These are phyloP conservation scores for Arthrobotrys musiformis DNA, from an alignment of 2,329 filamentous ascomycete species.

Conservation along the genomic window DNA sequence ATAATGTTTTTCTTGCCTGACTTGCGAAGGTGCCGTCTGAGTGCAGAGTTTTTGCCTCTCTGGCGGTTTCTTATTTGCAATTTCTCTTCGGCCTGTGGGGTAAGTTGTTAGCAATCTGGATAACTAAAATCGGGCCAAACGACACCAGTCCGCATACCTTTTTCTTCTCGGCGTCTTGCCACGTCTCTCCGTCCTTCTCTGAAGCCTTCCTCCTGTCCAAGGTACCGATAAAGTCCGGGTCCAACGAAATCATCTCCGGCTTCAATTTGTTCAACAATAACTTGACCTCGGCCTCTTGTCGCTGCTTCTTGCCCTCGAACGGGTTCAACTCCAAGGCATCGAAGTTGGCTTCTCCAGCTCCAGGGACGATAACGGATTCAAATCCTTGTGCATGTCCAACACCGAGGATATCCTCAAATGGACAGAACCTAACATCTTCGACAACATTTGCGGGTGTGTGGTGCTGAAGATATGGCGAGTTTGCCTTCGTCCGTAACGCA, in stretches of 20 bases:
- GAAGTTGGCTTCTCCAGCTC: slow-evolving; percentile 96
- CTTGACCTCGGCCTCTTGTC: slow-evolving; percentile 92
- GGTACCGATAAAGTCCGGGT: slow-evolving; percentile 90
- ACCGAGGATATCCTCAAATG: slow-evolving; percentile 91
- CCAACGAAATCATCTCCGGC: slow-evolving; percentile 95
- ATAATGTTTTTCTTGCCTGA: slow-evolving; percentile 92
- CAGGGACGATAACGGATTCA: slow-evolving; percentile 87
- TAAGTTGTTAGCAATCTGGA: slow-evolving; percentile 60
- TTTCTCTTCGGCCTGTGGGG: slow-evolving; percentile 68
- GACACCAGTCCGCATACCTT: slow-evolving; percentile 20
- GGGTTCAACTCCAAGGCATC: slow-evolving; percentile 94
- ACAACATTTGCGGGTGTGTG: slow-evolving; percentile 84
- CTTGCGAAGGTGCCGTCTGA: slow-evolving; percentile 90
- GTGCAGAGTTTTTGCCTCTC: slow-evolving; percentile 86
- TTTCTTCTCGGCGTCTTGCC: slow-evolving; percentile 75
- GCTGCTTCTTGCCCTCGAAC: slow-evolving; percentile 91
- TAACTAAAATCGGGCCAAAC: neutral
- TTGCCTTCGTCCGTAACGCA: slow-evolving; percentile 77
- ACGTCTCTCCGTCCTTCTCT: slow-evolving; percentile 79
- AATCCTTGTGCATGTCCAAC: slow-evolving; percentile 87
- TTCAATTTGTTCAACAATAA: slow-evolving; percentile 90
- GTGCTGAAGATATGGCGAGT: slow-evolving; percentile 90
- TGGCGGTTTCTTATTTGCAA: slow-evolving; percentile 75
- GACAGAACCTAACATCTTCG: slow-evolving; percentile 88
- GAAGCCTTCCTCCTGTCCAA: slow-evolving; percentile 83